Evolutionary conservation across 192 early-diverging fungal genomes (phyloP).

Genomic region (Coemansia sp.): DNA sequence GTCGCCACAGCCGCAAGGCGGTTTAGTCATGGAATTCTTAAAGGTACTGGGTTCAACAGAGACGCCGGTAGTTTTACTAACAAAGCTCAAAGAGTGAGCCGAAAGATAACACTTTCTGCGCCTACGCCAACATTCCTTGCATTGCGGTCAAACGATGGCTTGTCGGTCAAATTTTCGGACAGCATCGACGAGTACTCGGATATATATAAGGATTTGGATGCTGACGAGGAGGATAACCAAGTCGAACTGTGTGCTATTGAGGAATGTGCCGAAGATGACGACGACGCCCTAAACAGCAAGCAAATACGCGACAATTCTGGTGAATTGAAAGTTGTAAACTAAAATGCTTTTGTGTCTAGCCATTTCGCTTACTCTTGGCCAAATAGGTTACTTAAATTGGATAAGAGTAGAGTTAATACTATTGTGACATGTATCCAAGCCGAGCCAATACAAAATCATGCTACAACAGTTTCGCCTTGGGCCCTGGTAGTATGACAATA

Average conservation of each 20-base stretch:
- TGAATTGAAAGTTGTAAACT: conserved; percentile 9
- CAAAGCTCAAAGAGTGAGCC: conserved; percentile 15
- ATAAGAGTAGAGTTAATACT: no score
- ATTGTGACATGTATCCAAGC: no score
- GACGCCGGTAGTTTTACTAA: background rate
- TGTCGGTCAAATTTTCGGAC: conserved; percentile 18
- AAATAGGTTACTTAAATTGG: no score
- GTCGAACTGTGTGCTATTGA: background rate
- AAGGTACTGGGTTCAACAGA: background rate
- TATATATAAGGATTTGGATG: conserved; percentile 3
- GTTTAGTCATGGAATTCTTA: conserved; percentile 1
- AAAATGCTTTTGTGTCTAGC: background rate
- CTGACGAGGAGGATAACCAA: conserved; percentile 3
- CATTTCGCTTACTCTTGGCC: no score
- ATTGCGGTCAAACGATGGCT: conserved; percentile 12
- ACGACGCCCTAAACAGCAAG: background rate
- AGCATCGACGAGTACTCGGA: conserved; percentile 15
- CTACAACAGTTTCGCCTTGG: no score
- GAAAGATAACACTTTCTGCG: conserved; percentile 35
- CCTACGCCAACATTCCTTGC: conserved; percentile 27
- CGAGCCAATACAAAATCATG: no score
- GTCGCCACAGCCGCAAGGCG: background rate
- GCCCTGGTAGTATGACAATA: no score
- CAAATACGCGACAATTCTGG: background rate
- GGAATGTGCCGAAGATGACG: conserved; percentile 1